Evolutionary conservation across 768 basidiomycete species (phyloP), one percentile per base, ranked within the genome.

Genomic region (Astraeus odoratus): DNA sequence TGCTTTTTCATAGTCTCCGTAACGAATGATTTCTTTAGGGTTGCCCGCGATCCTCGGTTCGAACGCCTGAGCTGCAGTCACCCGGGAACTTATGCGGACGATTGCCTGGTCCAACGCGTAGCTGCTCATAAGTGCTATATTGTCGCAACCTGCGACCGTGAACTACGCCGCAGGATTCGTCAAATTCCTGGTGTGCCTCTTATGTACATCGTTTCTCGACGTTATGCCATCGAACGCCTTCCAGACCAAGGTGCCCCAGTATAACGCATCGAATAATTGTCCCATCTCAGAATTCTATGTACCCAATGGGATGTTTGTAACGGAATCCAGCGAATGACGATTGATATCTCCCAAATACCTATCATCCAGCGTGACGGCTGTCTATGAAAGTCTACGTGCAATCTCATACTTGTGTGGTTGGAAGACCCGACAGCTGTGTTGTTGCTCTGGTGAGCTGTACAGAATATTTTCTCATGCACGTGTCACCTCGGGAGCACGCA

Each of bases 31-130:
- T 43, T 42, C n/a, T 58, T n/a, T 36, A 97, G 95, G 25, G 86
- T 98, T 43, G 96, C 96, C 23, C 88, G 95, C 42, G 96, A 99
- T 65, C 91, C 94, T 24, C 80, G 96, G 39, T 98, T 99, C 57
- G 96, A 99, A 60, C 84, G 95, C 35, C 74, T 99, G 37, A 77
- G 76, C 36, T 99, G 96, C 66, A 82, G 87, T 29, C 96, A 99
- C 64, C 73, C 80, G 4, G 96, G 96, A 18, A 96, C 93, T n/a
- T 99, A 99, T 59, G 96, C 96, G 16, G 96, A 99, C 62, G 96
- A 99, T 71, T 99, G 96, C 62, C 77, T 99, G 18, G 88, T 99
- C 15, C 90, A 98, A 60, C 85, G 96, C 25, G 92, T 97, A 8
- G 90, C 88, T 3, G 80, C 93, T 7, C 91, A 94, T 69, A 88